Percentiles rank a stretch among this genome's conserved stretches.
phyloP scores from a whole-genome alignment of 441 rosid species.

The Gossypium gossypioides region DNA sequence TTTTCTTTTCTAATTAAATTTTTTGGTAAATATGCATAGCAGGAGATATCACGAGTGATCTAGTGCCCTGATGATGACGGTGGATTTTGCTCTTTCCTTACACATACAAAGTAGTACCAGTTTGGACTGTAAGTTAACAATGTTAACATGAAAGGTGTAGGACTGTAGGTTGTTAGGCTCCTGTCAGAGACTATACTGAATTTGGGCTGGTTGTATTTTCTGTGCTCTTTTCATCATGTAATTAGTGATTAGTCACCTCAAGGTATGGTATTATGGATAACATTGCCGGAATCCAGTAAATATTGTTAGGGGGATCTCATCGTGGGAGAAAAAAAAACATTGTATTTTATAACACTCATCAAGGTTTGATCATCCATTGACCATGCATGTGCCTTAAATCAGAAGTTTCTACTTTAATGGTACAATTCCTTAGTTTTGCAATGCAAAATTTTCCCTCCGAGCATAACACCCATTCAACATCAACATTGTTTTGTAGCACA shows the following conservation, averaged over 20 bases:
- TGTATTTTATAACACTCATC: background rate
- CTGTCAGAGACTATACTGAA: background rate
- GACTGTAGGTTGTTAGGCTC: background rate
- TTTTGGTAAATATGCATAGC: constrained; percentile 3
- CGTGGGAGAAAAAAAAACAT: background rate
- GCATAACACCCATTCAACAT: background rate
- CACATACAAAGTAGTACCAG: background rate
- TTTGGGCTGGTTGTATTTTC: background rate
- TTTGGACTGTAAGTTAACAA: background rate
- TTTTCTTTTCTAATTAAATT: background rate
- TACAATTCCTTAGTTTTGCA: background rate
- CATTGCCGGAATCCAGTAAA: background rate
- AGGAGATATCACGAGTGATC: constrained; percentile 10
- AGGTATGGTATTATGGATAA: background rate
- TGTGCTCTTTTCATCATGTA: background rate
- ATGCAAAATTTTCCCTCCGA: background rate
- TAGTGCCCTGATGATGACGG: background rate
- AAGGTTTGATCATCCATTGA: background rate
- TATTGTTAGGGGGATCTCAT: background rate
- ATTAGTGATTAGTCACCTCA: background rate
- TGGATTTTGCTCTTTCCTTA: background rate
- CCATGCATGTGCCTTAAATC: background rate
- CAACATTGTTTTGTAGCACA: background rate
- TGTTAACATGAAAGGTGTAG: background rate
- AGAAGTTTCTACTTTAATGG: background rate